Base-by-base conservation (phyloP, 805 yeast species). In the Kodamaea hsintzibuensis region DNA sequence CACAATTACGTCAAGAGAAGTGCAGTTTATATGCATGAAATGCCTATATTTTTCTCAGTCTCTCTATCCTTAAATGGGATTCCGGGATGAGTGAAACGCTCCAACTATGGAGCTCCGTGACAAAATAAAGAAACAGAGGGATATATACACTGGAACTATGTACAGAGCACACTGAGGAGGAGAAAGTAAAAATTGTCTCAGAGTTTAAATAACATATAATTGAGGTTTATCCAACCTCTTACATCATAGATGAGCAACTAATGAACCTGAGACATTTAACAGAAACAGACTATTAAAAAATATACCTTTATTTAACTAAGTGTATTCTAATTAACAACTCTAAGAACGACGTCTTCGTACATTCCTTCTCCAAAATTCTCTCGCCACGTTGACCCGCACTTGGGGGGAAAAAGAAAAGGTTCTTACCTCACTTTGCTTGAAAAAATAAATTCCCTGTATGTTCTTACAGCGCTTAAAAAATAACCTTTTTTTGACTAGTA, bases 361-460 rank as follows among this genome's bases (percentile, higher is more conserved):
- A 40, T 40, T 19, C 17, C n/a, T 40, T 40, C 19, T 38, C 25
- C 25, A 22, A 22, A 22, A 6, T 22, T 38, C 25, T 40, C 44
- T 30, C 44, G 44, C 44, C 44, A 40, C 19, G 44, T 40, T 40
- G 19, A 40, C 44, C 44, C 44, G 44, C 44, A 40, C 25, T 3
- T 4, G 6, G 25, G 6, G 8, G 10, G 10, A 17, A 40, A 40
- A 40, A 40, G 44, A 17, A 40, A 40, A 17, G 19, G 35, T 12
- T 9, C 35, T 30, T 30, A 30, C 35, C 44, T 19, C 44, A 16
- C 19, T 22, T 6, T 17, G 22, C 44, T 17, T 40, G n/a, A 8
- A 17, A 40, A 40, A 40, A 16, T 16, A 40, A 3, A 10, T 17
- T 40, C 19, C 19, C 42, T 38, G 25, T 17, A 19, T 4, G n/a